Conservation (phyloP, 2,329 filamentous ascomycete species). For the Onygenales sp. region DNA sequence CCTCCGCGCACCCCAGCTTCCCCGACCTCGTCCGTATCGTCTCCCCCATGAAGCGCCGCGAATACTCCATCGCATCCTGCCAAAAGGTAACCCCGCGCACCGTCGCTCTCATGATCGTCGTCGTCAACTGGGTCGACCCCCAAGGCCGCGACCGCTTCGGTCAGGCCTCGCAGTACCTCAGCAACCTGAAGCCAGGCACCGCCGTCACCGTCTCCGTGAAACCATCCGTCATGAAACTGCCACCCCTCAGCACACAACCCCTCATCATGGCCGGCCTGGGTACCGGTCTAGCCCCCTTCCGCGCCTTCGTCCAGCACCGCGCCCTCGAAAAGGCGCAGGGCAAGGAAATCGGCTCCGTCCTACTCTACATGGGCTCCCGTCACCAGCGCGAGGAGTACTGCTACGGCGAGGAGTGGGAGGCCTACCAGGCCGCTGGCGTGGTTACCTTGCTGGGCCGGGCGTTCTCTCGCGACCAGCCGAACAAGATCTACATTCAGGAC, state of each 20-base stretch:
- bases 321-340: conserved; percentile 97
- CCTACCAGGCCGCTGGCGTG: conserved; percentile 88
- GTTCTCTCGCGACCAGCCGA: conserved; percentile 90
- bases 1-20: conserved; percentile 79
- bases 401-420: conserved; percentile 98
- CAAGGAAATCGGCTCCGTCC: conserved; percentile 84
- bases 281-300: conserved; percentile 96
- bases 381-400: conserved; percentile 98
- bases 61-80: conserved; percentile 98
- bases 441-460: conserved; percentile 89
- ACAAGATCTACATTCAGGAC: conserved; percentile 99
- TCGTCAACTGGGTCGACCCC: conserved; percentile 89
- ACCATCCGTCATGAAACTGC: conserved; percentile 98
- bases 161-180: conserved; percentile 86
- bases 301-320: conserved; percentile 95
- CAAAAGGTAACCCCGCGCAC: conserved; percentile 85
- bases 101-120: conserved; percentile 94
- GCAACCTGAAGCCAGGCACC: conserved; percentile 62
- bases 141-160: conserved; percentile 82
- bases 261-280: conserved; percentile 99
- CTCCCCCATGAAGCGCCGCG: conserved; percentile 83
- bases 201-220: conserved; percentile 92
- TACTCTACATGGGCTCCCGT: conserved; percentile 92
- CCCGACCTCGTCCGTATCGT: conserved; percentile 83
- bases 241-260: conserved; percentile 72